Percentiles rank a stretch among this genome's conserved stretches.
Conservation (phyloP, 78 protist species). For the Emiliania huxleyi region DNA sequence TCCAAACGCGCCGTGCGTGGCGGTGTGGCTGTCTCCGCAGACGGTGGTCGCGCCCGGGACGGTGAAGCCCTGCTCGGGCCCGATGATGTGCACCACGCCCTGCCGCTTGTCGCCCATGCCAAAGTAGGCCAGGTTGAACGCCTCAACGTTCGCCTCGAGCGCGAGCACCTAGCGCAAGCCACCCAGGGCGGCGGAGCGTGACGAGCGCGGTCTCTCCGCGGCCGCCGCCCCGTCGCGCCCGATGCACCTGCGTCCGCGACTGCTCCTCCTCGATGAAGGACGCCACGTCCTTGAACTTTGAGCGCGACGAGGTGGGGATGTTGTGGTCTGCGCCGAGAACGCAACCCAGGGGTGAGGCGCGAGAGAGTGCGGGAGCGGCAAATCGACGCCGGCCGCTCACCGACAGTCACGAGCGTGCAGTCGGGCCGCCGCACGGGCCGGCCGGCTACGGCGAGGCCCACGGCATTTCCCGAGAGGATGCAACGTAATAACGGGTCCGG, state of each 20-base stretch:
- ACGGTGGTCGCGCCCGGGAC: constrained; percentile 63
- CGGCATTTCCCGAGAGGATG: too few species aligned
- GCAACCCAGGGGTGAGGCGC: not conserved
- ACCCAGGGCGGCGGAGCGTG: too few species aligned
- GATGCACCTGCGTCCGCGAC: constrained; percentile 20
- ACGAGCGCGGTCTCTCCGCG: not conserved
- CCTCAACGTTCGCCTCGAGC: constrained; percentile 36
- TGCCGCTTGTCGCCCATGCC: constrained; percentile 66
- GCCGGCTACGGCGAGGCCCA: constrained; percentile 47
- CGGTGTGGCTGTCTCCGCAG: constrained; percentile 69
- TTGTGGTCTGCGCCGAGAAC: too few species aligned
- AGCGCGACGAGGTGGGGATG: constrained; percentile 58
- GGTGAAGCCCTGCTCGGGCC: constrained; percentile 71
- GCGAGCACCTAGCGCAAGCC: constrained; percentile 39
- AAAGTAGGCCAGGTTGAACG: constrained; percentile 51
- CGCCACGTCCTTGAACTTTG: constrained; percentile 4
- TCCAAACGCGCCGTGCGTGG: constrained; percentile 70
- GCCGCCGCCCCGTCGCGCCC: not conserved
- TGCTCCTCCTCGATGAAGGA: constrained; percentile 44
- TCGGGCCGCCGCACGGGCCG: constrained; percentile 29
- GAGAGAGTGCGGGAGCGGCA: not conserved
- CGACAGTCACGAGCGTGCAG: constrained; percentile 2
- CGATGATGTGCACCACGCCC: constrained; percentile 68
- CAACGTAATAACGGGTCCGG: constrained; percentile 56
- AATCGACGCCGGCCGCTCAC: too few species aligned